Base-by-base conservation (phyloP, 2,329 filamentous ascomycete genomes). In the Epichloe baconii region DNA sequence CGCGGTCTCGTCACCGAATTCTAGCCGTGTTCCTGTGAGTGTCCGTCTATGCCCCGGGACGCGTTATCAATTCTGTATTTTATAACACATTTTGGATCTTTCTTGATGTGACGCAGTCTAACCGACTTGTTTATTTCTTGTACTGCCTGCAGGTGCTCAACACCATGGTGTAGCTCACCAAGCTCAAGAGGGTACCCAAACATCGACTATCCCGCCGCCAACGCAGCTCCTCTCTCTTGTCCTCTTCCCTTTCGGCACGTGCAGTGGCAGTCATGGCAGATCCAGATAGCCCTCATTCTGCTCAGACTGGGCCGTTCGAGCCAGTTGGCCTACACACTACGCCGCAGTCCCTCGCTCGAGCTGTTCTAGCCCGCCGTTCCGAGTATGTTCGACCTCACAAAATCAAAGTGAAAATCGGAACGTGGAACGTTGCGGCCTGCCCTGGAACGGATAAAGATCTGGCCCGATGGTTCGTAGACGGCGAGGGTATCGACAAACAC, bases 391-490 rank as follows among this genome's bases (percentile, higher is more conserved):
- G 82, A 38, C 79, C 82, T 43, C 83, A 83, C 64, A 78, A 78
- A 48, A 80, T 95, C 58, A 83, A 83, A 57, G 79, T 98, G 66
- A 96, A 96, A 68, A 77, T 98, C 48, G 93, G 91, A 42, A 85
- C 87, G 0, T 98, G 93, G 93, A 98, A 98, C 67, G 88, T 95
- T 15, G 93, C 89, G 4, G 83, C 85, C 1, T 83, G 86, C 56
- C 81, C 86, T 12, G 88, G 86, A 23, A 89, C 88, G 0, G 89
- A 95, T 66, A 86, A 88, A 58, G 93, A 97, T 63, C 71, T 98
- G 5, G 85, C 81, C 7, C 80, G 79, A 35, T 98, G 93, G 93
- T 96, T 98, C 64, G 77, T 94, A 7, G 74, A 82, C 11, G 86
- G 85, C 15, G 79, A 85, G 60, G 87, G 86, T 5, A 68, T 90